Percentiles rank a stretch among this genome's conserved stretches.
Conservation (phyloP, 306 rosid species). For the Gastrolobium bilobum region DNA sequence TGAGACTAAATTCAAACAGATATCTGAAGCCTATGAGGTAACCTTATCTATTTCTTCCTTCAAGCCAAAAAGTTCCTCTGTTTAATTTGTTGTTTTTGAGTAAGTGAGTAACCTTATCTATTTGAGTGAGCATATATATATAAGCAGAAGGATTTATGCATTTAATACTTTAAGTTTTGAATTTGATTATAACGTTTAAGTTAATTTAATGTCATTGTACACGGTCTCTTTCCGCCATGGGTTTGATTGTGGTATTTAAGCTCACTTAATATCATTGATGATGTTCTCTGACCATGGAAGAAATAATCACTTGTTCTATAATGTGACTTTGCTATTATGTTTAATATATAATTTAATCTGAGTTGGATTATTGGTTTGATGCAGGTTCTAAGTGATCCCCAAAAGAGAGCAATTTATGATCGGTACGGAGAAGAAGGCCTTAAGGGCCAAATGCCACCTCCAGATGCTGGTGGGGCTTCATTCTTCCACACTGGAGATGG, state of each 20-base stretch:
- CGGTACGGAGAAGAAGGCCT: slow-evolving; percentile 94
- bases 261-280: too few relatives aligned
- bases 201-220: too few relatives aligned
- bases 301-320: neutral
- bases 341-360: neutral
- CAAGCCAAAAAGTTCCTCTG: neutral
- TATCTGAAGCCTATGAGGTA: slow-evolving; percentile 94
- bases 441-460: slow-evolving; percentile 84
- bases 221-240: too few relatives aligned
- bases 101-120: neutral
- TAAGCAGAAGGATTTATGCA: too few relatives aligned
- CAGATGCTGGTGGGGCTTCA: slow-evolving; percentile 74
- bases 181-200: too few relatives aligned
- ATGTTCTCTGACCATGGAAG: too few relatives aligned
- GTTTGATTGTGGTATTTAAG: too few relatives aligned
- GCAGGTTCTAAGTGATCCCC: slow-evolving; percentile 92
- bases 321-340: neutral
- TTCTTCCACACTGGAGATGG: slow-evolving; percentile 84
- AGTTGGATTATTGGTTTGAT: slow-evolving; percentile 1
- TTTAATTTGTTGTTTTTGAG: neutral
- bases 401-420: slow-evolving; percentile 86
- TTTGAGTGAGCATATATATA: too few relatives aligned
- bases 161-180: too few relatives aligned
- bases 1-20: slow-evolving; percentile 81
- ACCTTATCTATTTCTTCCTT: neutral